Base-by-base conservation (phyloP, 2,329 filamentous ascomycete species). In the Verticillium isaacii region DNA sequence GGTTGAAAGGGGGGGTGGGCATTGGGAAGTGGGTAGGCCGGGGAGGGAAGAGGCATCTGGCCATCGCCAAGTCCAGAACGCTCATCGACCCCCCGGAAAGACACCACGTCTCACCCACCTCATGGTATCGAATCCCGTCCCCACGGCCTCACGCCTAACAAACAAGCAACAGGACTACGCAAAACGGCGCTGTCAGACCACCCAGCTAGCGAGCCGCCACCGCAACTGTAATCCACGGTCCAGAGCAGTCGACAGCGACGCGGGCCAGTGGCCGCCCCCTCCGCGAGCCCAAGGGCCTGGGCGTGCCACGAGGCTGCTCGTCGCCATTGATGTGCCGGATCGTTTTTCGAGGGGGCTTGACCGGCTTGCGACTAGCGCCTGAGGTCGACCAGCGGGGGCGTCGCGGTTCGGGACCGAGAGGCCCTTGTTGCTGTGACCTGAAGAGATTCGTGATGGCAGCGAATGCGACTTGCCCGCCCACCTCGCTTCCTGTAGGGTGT, bases 1-100 rank as follows among this genome's bases (percentile, higher is more conserved):
- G 9, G 25, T 15, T 15, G 25, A 58, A 58, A 7, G 7, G 25
- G 25, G 55, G 25, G 25, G 14, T 23, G 55, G 55, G 29, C 15
- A 34, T 32, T 5, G 29, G 8, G 39, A 29, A 57, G 61, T 54
- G 60, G 62, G 36, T 60, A 37, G 17, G 41, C 57, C 60, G 60
- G 57, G 62, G 36, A 57, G 57, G 41, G 41, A 63, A 36, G 61
- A 50, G n/a, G 41, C 41, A 50, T n/a, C 41, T 25, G 41, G 41
- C 19, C 41, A 50, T 50, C 7, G 41, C 41, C 41, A 9, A 50
- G 41, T 50, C 41, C 41, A 50, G 41, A 50, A 50, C 41, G 23
- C 41, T n/a, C n/a, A 23, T 12, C 41, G 41, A 50, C 41, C 41
- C 41, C 34, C 41, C 41, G 23, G 41, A 50, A n/a, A n/a, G 19